Percentiles rank a stretch among this genome's conserved stretches.
phyloP scores from a whole-genome alignment of 331 rosid species.

The Cucumis variabilis region DNA sequence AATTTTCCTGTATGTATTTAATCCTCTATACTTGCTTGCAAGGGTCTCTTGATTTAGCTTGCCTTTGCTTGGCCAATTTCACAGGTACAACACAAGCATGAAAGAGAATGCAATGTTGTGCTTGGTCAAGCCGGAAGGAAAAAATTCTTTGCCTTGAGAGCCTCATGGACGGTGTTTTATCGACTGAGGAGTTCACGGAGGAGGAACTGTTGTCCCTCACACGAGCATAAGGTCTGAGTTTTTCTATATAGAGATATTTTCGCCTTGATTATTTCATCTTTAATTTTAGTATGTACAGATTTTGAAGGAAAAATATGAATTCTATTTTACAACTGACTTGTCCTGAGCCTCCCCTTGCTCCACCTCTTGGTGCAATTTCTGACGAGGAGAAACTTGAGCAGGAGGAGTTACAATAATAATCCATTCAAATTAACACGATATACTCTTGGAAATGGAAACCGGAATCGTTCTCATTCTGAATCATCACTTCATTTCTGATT shows the following conservation, averaged over 20 bases:
- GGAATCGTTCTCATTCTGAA: neutral
- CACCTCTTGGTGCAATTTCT: constrained; percentile 56
- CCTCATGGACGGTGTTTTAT: constrained; percentile 94
- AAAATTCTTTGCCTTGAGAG: constrained; percentile 90
- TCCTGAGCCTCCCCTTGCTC: constrained; percentile 57
- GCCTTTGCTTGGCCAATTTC: constrained; percentile 45
- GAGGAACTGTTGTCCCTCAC: constrained; percentile 75
- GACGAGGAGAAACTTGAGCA: constrained; percentile 39
- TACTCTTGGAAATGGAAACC: neutral
- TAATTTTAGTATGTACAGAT: constrained; percentile 56
- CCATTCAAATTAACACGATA: too few species aligned
- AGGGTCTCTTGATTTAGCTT: constrained; percentile 34
- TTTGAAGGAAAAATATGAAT: constrained; percentile 78
- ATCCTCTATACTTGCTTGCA: constrained; percentile 23
- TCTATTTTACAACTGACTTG: constrained; percentile 69
- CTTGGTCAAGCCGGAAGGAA: constrained; percentile 89
- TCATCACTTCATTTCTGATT: neutral
- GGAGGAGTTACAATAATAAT: too few species aligned
- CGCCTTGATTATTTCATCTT: constrained; percentile 26
- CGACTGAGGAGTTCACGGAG: constrained; percentile 86
- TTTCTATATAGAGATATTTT: constrained; percentile 31
- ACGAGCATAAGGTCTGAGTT: constrained; percentile 80
- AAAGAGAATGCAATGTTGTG: constrained; percentile 87
- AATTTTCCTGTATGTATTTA: neutral
- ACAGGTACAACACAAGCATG: constrained; percentile 95